A percentile compares a stretch with the other conserved stretches of the same genome.
These are phyloP conservation scores for Nakazawaea holstii DNA, from an alignment of 805 yeast genomes.

Conservation along the genomic window DNA sequence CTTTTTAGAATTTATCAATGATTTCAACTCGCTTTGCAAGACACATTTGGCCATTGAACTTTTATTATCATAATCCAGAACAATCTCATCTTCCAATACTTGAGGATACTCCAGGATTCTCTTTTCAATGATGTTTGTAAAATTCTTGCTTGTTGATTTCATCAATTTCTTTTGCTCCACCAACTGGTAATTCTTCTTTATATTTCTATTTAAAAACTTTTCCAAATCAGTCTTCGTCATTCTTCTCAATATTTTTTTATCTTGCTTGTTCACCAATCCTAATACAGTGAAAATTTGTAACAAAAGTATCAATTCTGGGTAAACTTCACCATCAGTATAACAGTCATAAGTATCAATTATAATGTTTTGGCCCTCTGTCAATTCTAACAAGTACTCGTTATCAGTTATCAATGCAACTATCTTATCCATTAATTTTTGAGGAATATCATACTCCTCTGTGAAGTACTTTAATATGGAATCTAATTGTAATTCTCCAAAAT, in stretches of 20 bases:
- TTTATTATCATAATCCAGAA: constrained; percentile 22
- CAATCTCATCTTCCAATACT: constrained; percentile 11
- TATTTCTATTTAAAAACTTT: constrained; percentile 39
- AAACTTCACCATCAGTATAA: constrained; percentile 48
- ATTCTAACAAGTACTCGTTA: constrained; percentile 27
- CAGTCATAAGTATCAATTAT: constrained; percentile 60
- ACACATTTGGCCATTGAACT: constrained; percentile 49
- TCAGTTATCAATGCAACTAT: constrained; percentile 31
- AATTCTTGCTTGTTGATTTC: constrained; percentile 21
- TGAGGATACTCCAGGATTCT: constrained; percentile 46
- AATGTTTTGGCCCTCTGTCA: constrained; percentile 28
- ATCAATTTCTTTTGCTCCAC: constrained; percentile 49
- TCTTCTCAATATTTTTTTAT: constrained; percentile 26
- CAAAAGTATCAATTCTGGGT: constrained; percentile 52
- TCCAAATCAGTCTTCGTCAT: constrained; percentile 23
- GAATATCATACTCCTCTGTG: constrained; percentile 17
- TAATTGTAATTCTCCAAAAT: constrained; percentile 72
- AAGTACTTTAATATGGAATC: constrained; percentile 34
- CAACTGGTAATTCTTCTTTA: constrained; percentile 57
- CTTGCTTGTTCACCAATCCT: constrained; percentile 24
- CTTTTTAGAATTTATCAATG: constrained; percentile 36
- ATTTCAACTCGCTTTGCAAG: constrained; percentile 47
- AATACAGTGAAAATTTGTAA: constrained; percentile 45
- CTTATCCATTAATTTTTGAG: constrained; percentile 27
- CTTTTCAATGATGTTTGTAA: constrained; percentile 25